Evolutionary conservation across 768 basidiomycete species (phyloP).

Genomic region (Austroboletus eburneus): DNA sequence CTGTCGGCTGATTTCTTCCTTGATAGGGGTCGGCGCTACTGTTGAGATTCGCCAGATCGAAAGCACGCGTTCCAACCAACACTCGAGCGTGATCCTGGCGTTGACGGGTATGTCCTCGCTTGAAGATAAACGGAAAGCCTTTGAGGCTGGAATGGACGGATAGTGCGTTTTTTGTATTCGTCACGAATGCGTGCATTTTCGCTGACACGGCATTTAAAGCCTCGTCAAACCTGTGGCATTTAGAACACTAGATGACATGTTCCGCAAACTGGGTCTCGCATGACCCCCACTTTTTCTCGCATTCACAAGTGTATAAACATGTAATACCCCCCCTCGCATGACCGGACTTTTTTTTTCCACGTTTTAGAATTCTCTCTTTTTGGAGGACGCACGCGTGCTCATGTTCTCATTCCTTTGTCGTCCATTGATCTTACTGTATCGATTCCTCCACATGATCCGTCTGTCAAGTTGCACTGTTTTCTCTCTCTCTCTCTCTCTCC

Average conservation of each 20-base stretch:
- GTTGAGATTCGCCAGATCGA: conserved; percentile 78
- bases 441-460: not conserved
- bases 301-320: no score
- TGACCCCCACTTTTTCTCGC: conserved; percentile 19
- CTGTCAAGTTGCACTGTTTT: not conserved
- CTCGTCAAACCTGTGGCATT: conserved; percentile 96
- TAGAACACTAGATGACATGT: conserved; percentile 83
- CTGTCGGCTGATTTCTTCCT: conserved; percentile 1
- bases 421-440: conserved; percentile 10
- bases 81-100: conserved; percentile 65
- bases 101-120: conserved; percentile 91
- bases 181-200: not conserved
- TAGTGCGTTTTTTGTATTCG: conserved; percentile 60
- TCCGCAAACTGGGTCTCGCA: conserved; percentile 60
- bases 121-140: conserved; percentile 89
- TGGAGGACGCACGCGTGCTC: not conserved
- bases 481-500: not conserved
- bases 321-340: not conserved
- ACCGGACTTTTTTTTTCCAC: conserved; percentile 3
- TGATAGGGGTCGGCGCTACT: conserved; percentile 75
- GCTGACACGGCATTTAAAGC: conserved; percentile 37
- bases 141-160: conserved; percentile 91
- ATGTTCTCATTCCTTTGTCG: no score
- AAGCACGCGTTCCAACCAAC: conserved; percentile 30
- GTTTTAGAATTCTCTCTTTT: not conserved